Evolutionary conservation across 768 basidiomycete species (phyloP).

Genomic region (Suillus weaverae): DNA sequence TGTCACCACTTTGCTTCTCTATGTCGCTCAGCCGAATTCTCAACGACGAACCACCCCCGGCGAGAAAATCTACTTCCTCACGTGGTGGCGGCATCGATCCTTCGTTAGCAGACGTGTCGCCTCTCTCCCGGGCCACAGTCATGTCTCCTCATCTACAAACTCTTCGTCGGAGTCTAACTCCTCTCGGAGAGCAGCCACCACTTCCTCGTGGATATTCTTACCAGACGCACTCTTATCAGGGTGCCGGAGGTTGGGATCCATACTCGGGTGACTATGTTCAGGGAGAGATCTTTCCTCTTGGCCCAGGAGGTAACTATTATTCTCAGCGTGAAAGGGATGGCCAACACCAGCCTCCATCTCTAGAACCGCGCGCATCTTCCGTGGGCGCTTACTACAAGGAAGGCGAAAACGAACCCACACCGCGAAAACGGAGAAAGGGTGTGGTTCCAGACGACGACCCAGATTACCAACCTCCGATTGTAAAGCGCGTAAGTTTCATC

Average conservation of each 20-base stretch:
- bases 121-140: conserved; percentile 16
- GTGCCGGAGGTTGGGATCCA: conserved; percentile 40
- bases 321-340: conserved; percentile 26
- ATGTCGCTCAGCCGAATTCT: conserved; percentile 83
- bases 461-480: conserved; percentile 51
- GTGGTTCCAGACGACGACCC: conserved; percentile 46
- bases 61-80: conserved; percentile 27
- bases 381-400: conserved; percentile 32
- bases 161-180: conserved; percentile 31
- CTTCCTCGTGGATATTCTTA: conserved; percentile 34
- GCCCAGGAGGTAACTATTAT: conserved; percentile 38
- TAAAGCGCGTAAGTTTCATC: conserved; percentile 52
- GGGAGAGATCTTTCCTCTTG: conserved; percentile 37
- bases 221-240: conserved; percentile 41
- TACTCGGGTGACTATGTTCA: conserved; percentile 39
- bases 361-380: conserved; percentile 22
- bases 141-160: conserved; percentile 19
- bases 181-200: conserved; percentile 33
- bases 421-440: conserved; percentile 52
- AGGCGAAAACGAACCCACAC: conserved; percentile 29
- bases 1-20: conserved; percentile 15
- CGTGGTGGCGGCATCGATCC: conserved; percentile 24
- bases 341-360: conserved; percentile 13
- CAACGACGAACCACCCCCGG: conserved; percentile 65
- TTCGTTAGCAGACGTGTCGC: conserved; percentile 24